Base-by-base conservation (phyloP, 2,329 filamentous ascomycete genomes). In the Penicillium paneum region DNA sequence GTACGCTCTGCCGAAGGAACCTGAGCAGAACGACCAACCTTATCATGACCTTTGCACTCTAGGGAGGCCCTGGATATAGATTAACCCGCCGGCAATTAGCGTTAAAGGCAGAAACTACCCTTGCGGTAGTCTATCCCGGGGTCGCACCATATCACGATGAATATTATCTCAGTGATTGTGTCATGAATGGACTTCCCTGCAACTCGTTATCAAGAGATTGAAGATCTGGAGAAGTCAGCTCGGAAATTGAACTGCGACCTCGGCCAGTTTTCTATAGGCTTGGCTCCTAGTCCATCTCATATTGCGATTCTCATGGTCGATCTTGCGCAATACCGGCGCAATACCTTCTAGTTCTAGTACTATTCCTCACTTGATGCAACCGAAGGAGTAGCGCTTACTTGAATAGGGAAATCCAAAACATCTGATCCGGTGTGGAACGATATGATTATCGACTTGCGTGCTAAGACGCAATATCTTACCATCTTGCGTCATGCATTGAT, bases 401-500 rank as follows among this genome's bases (percentile, higher is more conserved):
- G n/a, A 32, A 26, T 19, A 21, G 7, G 11, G 4, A 35, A 42
- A 5, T 2, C 11, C 13, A 43, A 15, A 50, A 19, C 31, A 51
- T 51, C 17, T 10, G 31, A 44, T 48, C 45, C 12, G 24, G 26
- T 21, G 10, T 3, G 4, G 15, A 35, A 34, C 13, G 15, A 3
- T 13, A 28, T 38, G n/a, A 17, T 19, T 43, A 28, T 34, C 13
- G 12, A 34, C 42, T 52, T 52, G 42, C 49, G 49, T 52, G 49
- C 49, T 52, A 52, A 52, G 49, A 48, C 49, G 49, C 35, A 41
- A 52, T 52, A 29, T n/a, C 11, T 12, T 21, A 17, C 7, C 29
- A 32, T 39, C 12, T 52, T 17, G 49, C 49, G 49, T 52, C 42
- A 52, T 52, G 15, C 13, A 6, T 32, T n/a, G 43, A 35, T 46